Conservation (phyloP, 805 yeast genomes). For the Maudiozyma pseudohumilis region DNA sequence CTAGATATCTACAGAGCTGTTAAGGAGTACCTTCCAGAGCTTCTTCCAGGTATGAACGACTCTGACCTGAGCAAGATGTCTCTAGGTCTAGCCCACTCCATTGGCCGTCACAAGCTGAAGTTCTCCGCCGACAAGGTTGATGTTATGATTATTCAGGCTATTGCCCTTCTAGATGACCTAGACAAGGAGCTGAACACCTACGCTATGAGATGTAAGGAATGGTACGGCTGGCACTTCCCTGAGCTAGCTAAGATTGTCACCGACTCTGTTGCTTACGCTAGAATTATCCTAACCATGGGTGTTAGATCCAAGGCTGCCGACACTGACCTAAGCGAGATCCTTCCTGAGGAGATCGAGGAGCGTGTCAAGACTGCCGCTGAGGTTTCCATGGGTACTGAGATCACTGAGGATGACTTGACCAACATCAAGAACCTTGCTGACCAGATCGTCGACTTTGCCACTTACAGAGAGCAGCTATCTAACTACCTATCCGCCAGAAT, state of each 20-base stretch:
- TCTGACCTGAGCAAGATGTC: conserved; percentile 86
- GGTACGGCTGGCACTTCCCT: conserved; percentile 99
- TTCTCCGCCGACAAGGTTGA: conserved; percentile 97
- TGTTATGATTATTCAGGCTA: conserved; percentile 98
- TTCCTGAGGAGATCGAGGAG: conserved; percentile 89
- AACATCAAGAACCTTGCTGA: conserved; percentile 88
- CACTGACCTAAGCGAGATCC: conserved; percentile 79
- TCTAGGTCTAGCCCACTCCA: conserved; percentile 94
- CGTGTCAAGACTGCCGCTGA: conserved; percentile 90
- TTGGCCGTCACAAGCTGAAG: conserved; percentile 96
- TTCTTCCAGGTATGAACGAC: conserved; percentile 87
- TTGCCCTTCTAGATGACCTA: conserved; percentile 88
- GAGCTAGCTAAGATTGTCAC: conserved; percentile 94
- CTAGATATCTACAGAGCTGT: conserved; percentile 93
- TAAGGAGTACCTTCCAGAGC: conserved; percentile 85
- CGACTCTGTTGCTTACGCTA: conserved; percentile 93
- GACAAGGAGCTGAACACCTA: conserved; percentile 96
- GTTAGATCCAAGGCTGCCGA: conserved; percentile 82
- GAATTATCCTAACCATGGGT: conserved; percentile 90
- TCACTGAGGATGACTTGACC: conserved; percentile 78
- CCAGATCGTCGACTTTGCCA: conserved; percentile 91
- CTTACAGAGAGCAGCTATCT: conserved; percentile 91
- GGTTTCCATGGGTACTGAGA: conserved; percentile 99
- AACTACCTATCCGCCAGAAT: conserved; percentile 86
- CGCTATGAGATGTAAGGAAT: conserved; percentile 97